Evolutionary conservation across 129 eudicot species (phyloP).

Genomic region (Solidago caesia): DNA sequence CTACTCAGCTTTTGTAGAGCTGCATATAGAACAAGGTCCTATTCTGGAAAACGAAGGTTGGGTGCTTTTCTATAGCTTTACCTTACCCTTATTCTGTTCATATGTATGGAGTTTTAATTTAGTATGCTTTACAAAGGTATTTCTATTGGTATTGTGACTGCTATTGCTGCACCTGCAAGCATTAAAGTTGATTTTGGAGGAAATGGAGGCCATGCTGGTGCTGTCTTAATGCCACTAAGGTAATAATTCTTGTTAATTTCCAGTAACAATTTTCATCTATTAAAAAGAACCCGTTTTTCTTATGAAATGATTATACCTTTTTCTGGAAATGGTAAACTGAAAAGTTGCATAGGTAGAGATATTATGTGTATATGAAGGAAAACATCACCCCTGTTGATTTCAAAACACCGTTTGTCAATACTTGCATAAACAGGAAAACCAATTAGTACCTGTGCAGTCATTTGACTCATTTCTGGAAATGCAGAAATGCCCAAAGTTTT

Average conservation of each 20-base stretch:
- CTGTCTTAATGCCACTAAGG: conserved; percentile 87
- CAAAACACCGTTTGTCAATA: background rate
- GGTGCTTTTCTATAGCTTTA: conserved; percentile 5
- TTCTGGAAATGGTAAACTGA: background rate
- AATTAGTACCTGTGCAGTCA: background rate
- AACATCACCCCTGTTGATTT: background rate
- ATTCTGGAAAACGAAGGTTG: conserved; percentile 86
- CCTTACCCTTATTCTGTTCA: conserved; percentile 6
- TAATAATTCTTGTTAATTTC: conserved; percentile 19
- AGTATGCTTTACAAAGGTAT: conserved; percentile 34
- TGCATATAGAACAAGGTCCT: conserved; percentile 98
- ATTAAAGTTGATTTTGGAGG: conserved; percentile 93
- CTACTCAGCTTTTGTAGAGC: conserved; percentile 86
- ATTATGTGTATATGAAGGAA: background rate
- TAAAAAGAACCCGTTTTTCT: background rate
- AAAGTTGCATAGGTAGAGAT: background rate
- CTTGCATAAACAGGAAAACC: background rate
- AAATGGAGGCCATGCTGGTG: conserved; percentile 98
- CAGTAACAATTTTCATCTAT: background rate
- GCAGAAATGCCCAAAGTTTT: background rate
- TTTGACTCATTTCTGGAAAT: background rate
- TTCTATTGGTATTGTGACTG: conserved; percentile 90
- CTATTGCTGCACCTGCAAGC: conserved; percentile 99
- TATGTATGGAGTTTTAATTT: background rate
- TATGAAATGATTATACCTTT: background rate